Conservation (phyloP, 305 asterid genomes). For the Fraxinus xanthoxyloides region DNA sequence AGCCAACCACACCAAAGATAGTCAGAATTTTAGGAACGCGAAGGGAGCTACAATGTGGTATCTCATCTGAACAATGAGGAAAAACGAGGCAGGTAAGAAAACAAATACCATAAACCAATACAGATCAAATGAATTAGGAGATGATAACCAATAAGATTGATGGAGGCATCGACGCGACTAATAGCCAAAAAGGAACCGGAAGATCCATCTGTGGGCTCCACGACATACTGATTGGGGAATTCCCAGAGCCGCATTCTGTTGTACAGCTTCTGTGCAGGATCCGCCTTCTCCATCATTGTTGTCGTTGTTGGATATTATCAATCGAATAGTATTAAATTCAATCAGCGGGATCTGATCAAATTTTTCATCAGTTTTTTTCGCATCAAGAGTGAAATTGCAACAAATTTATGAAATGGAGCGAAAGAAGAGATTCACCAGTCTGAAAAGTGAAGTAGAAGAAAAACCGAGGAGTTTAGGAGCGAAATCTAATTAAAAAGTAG, state of each 20-base stretch:
- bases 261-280: slow-evolving; percentile 66
- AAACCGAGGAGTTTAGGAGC: background rate
- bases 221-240: slow-evolving; percentile 70
- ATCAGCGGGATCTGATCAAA: slow-evolving; percentile 10
- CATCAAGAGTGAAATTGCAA: background rate
- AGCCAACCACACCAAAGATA: slow-evolving; percentile 79
- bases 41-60: slow-evolving; percentile 48
- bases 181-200: slow-evolving; percentile 59
- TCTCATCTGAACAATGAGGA: slow-evolving; percentile 45
- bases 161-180: slow-evolving; percentile 69
- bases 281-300: slow-evolving; percentile 75
- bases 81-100: background rate
- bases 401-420: background rate
- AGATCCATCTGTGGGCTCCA: slow-evolving; percentile 89
- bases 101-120: background rate
- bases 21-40: slow-evolving; percentile 67
- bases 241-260: slow-evolving; percentile 90
- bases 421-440: background rate
- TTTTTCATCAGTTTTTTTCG: background rate
- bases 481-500: background rate
- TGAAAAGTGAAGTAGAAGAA: background rate
- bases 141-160: slow-evolving; percentile 53
- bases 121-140: background rate
- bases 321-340: slow-evolving; percentile 12
- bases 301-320: slow-evolving; percentile 6